Percentiles rank a stretch among this genome's conserved stretches.
phyloP scores from a whole-genome alignment of 257 asterid genomes.

The Henckelia pumila region DNA sequence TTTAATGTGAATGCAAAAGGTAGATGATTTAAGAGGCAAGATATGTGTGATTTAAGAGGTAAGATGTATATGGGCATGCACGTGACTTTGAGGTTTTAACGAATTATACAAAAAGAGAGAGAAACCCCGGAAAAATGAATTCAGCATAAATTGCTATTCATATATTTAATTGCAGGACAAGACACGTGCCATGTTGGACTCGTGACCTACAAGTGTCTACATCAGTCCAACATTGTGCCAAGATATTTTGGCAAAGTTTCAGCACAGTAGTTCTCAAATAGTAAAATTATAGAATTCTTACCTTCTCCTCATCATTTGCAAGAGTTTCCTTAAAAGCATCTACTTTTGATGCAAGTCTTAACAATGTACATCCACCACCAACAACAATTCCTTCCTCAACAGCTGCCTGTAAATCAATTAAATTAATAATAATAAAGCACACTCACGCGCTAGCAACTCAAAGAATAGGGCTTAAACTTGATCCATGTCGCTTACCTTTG shows the following conservation, averaged over 20 bases:
- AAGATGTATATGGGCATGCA: too few species aligned
- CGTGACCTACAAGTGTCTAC: not conserved
- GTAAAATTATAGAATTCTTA: constrained; percentile 5
- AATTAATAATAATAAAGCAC: not conserved
- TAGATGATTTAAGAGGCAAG: too few species aligned
- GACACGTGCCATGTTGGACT: not conserved
- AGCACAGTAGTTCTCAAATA: not conserved
- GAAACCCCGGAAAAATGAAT: too few species aligned
- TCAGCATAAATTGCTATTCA: not conserved
- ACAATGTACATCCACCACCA: constrained; percentile 93
- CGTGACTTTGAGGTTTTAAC: too few species aligned
- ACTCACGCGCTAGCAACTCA: not conserved
- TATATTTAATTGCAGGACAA: too few species aligned
- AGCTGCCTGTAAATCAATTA: constrained; percentile 67
- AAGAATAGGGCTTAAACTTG: not conserved
- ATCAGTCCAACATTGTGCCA: not conserved
- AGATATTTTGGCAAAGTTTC: too few species aligned
- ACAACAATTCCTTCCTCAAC: constrained; percentile 99
- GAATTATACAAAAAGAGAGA: too few species aligned
- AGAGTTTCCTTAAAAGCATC: constrained; percentile 85
- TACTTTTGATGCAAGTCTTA: constrained; percentile 84
- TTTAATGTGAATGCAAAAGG: too few species aligned
- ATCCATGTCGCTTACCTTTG: constrained; percentile 50
- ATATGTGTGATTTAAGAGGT: too few species aligned
- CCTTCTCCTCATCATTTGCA: constrained; percentile 90